Conservation (phyloP, 2,329 filamentous ascomycete species). For the Sclerotinia borealis region DNA sequence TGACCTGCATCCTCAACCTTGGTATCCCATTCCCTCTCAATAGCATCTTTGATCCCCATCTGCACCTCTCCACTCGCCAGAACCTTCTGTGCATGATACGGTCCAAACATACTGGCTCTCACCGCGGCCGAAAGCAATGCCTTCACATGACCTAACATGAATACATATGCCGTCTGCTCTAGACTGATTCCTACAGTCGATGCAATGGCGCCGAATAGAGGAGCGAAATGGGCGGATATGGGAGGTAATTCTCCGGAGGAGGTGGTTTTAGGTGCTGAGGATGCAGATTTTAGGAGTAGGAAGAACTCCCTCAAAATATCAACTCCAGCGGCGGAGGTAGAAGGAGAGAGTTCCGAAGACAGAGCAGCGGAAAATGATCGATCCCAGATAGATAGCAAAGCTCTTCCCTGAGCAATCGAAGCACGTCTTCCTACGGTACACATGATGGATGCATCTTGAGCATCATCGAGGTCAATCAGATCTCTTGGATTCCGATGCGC, state of each 20-base stretch:
- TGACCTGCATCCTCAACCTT: constrained; percentile 63
- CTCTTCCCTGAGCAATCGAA: constrained; percentile 68
- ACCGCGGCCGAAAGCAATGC: constrained; percentile 72
- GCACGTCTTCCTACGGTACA: constrained; percentile 76
- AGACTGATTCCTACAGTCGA: constrained; percentile 53
- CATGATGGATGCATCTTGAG: constrained; percentile 67
- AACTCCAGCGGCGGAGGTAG: constrained; percentile 22
- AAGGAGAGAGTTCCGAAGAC: constrained; percentile 15
- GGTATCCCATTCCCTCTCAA: constrained; percentile 55
- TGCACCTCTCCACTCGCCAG: constrained; percentile 57
- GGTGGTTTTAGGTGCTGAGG: constrained; percentile 14
- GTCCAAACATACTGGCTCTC: constrained; percentile 69
- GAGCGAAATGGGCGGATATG: constrained; percentile 60
- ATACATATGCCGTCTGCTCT: constrained; percentile 65
- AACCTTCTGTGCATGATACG: constrained; percentile 71
- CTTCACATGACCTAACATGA: constrained; percentile 70
- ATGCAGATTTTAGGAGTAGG: constrained; percentile 21
- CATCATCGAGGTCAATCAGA: constrained; percentile 61
- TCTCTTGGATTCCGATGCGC: constrained; percentile 50
- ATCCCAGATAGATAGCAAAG: constrained; percentile 71
- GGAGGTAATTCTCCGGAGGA: constrained; percentile 33
- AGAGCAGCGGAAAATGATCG: constrained; percentile 51
- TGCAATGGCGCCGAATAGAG: constrained; percentile 63
- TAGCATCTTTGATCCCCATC: constrained; percentile 48
- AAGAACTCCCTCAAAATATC: constrained; percentile 27